Evolutionary conservation across 805 yeast genomes (phyloP), one percentile per base, ranked within the genome.

Genomic region (Yarrowia sp.): DNA sequence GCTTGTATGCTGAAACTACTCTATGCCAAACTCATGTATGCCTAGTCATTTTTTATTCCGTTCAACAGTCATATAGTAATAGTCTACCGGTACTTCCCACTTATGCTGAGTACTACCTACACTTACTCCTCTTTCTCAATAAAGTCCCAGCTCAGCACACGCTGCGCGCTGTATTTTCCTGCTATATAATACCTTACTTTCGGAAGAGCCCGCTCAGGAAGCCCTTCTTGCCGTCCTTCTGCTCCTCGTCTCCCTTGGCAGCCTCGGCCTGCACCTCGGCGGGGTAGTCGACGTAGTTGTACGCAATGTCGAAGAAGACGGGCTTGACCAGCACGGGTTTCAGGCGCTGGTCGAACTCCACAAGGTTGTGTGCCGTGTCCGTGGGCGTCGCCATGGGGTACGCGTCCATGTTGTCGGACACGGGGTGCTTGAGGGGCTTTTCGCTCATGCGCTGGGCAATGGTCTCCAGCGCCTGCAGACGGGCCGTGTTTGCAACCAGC

Each of bases 241-340:
- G 22, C 55, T 47, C 55, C 19, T 31, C 38, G 3, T n/a, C 56
- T 1, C 18, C 58, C 41, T 33, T 32, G 44, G 16, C 42, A 6
- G 19, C 27, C n/a, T 21, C 46, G 6, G 19, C 47, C 63, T 61
- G 56, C 27, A 36, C 64, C 10, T 31, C 62, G n/a, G 46, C 66
- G 10, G 71, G 75, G 56, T 70, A 85, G 33, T 79, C 78, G 60
- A 92, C 81, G 70, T 88, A 91, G 71, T 91, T 92, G 77, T 79
- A 92, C 0, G 96, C 98, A 66, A 90, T 78, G 71, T 93, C 99
- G 69, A 90, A 94, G 69, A 92, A 81, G 9, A 91, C 96, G 0
- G 99, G 97, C 74, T 94, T 93, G 63, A 86, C 82, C 60, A 84
- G 80, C 1, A 88, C 83, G 0, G 96, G 88, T 65, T 75, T 76